Evolutionary conservation across 1,284 basidiomycete species (phyloP).

Genomic region (Waitea zeae): DNA sequence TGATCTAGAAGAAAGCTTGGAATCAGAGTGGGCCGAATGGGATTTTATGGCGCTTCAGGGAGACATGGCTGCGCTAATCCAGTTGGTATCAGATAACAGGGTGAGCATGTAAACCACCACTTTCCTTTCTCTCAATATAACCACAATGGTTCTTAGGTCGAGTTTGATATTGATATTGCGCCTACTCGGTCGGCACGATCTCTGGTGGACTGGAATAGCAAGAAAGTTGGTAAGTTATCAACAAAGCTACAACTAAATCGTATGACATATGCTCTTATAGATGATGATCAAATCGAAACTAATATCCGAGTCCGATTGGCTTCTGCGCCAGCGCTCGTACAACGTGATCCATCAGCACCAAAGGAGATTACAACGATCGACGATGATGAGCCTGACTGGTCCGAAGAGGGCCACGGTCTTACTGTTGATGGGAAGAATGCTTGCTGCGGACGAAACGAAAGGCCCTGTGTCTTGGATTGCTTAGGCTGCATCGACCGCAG

Average conservation of each 20-base stretch:
- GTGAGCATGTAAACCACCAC: no score
- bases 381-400: no score
- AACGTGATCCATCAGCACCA: no score
- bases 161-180: slow-evolving; percentile 50
- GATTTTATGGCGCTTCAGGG: slow-evolving; percentile 56
- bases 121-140: neutral
- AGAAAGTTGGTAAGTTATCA: slow-evolving; percentile 48
- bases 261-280: no score
- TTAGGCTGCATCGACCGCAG: no score
- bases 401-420: no score
- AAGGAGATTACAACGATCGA: no score
- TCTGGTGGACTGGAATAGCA: slow-evolving; percentile 64
- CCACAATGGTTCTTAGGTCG: slow-evolving; percentile 25
- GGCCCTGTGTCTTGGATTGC: no score
- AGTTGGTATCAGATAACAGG: slow-evolving; percentile 54
- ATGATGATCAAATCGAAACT: slow-evolving; percentile 67
- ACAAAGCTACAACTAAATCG: slow-evolving; percentile 2
- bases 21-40: slow-evolving; percentile 47
- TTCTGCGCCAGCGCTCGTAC: no score
- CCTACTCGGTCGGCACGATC: slow-evolving; percentile 32
- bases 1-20: slow-evolving; percentile 37
- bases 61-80: slow-evolving; percentile 51
- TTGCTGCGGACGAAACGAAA: no score
- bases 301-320: slow-evolving; percentile 32
- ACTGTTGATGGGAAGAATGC: no score